Evolutionary conservation across 345 rosid species (phyloP).

Genomic region (Sonneratia caseolaris): DNA sequence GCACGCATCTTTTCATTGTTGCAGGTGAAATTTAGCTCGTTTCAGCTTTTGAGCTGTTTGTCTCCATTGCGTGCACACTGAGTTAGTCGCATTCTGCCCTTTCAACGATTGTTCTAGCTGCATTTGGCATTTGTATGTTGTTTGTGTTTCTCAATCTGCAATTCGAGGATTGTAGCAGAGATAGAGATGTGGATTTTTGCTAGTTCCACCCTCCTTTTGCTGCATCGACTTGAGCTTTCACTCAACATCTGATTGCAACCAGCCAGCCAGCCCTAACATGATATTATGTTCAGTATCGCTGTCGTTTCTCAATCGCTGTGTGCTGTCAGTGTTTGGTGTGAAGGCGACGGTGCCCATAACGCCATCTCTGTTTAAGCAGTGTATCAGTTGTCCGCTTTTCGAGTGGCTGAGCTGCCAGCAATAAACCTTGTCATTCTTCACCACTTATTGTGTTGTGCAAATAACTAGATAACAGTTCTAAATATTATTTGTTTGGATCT

Average conservation of each 20-base stretch:
- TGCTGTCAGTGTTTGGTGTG: background rate
- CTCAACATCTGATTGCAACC: background rate
- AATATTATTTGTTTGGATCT: too few relatives aligned
- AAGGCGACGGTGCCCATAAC: background rate
- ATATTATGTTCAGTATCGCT: background rate
- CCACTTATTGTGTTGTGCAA: background rate
- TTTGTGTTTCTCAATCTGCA: background rate
- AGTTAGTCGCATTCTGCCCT: background rate
- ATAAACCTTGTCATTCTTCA: background rate
- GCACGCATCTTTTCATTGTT: too few relatives aligned
- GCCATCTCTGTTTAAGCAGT: background rate
- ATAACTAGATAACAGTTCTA: too few relatives aligned
- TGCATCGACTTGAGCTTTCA: background rate
- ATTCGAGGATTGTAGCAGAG: background rate
- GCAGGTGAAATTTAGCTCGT: slow-evolving; percentile 13
- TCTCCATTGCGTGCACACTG: slow-evolving; percentile 4
- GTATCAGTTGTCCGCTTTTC: too few relatives aligned
- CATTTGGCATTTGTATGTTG: background rate
- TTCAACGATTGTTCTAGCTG: background rate
- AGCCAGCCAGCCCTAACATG: background rate
- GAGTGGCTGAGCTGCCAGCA: background rate
- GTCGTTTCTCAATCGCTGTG: background rate
- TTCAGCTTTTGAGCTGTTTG: slow-evolving; percentile 12
- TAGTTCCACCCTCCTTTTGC: background rate
- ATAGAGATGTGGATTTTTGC: background rate